A percentile compares a stretch with the other conserved stretches of the same genome.
Evolutionary conservation across 2,329 filamentous ascomycete genomes (phyloP).

Genomic region (Alternaria viburni): DNA sequence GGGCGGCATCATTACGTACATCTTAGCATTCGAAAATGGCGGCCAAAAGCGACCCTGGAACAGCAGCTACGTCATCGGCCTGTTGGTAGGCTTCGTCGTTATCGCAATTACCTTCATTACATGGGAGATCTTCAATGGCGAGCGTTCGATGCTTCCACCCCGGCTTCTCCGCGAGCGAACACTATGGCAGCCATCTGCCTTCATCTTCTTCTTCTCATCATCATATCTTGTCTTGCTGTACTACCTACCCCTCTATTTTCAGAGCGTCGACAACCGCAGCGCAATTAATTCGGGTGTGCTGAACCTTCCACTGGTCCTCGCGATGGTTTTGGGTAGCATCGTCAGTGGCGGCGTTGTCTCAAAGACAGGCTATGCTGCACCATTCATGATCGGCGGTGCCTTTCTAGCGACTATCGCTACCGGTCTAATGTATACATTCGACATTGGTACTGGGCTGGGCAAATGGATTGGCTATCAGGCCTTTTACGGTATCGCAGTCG

Average conservation of each 20-base stretch:
- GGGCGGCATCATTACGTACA: constrained; percentile 46
- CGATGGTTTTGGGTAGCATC: constrained; percentile 23
- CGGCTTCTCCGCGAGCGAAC: constrained; percentile 50
- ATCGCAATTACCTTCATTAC: constrained; percentile 45
- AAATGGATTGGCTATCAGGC: constrained; percentile 58
- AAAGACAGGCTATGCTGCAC: constrained; percentile 45
- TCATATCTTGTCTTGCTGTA: constrained; percentile 51
- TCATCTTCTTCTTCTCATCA: constrained; percentile 46
- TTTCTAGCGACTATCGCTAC: constrained; percentile 41
- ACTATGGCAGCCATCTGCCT: constrained; percentile 43
- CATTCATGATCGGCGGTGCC: constrained; percentile 36
- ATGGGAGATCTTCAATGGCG: constrained; percentile 47
- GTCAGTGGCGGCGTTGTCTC: constrained; percentile 10
- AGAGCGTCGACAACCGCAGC: constrained; percentile 47
- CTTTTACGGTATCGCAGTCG: constrained; percentile 49
- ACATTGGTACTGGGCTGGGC: constrained; percentile 39
- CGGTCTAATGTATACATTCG: constrained; percentile 53
- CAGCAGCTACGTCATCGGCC: constrained; percentile 52
- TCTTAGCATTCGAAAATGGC: constrained; percentile 57
- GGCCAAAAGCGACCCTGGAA: constrained; percentile 36
- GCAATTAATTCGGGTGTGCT: constrained; percentile 51
- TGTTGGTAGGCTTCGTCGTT: constrained; percentile 53
- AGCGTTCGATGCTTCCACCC: constrained; percentile 49
- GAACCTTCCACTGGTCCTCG: constrained; percentile 52
- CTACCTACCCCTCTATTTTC: constrained; percentile 59